phyloP scores from a whole-genome alignment of 805 yeast genomes.

The Lipomyces japonicus region DNA sequence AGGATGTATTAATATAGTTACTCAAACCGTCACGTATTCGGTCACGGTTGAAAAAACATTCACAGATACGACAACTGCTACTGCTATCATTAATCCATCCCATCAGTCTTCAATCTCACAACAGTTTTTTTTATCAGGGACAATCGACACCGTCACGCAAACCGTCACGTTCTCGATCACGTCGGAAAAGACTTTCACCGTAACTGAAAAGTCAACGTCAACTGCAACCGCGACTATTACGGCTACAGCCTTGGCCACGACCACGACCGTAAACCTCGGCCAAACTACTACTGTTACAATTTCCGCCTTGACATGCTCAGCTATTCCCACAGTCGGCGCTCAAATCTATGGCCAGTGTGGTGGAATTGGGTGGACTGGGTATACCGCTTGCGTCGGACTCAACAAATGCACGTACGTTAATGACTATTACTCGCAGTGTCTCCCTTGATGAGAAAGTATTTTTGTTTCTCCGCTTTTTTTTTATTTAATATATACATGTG shows the following conservation, averaged over 20 bases:
- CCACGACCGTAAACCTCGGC: not conserved
- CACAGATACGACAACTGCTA: not conserved
- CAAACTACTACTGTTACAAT: not conserved
- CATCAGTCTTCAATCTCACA: no score
- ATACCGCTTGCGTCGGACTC: not conserved
- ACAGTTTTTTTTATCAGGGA: not conserved
- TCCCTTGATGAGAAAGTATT: no score
- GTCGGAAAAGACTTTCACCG: not conserved
- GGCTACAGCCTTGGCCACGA: not conserved
- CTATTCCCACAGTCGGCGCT: not conserved
- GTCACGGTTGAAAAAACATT: not conserved
- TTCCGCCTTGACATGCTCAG: not conserved
- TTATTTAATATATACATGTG: not conserved
- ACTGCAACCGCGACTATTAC: not conserved
- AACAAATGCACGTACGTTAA: constrained; percentile 2
- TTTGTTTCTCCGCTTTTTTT: no score
- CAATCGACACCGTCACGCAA: not conserved
- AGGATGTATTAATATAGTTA: no score
- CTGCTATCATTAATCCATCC: not conserved
- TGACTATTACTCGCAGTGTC: constrained; percentile 10
- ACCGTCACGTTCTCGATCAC: constrained; percentile 3
- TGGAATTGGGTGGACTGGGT: constrained; percentile 6
- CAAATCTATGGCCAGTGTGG: constrained; percentile 8
- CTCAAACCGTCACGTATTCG: not conserved
- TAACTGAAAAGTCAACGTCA: no score